These are phyloP conservation scores for Incumbomyces lentus DNA, from an alignment of 2,329 filamentous ascomycete genomes.

Conservation along the genomic window DNA sequence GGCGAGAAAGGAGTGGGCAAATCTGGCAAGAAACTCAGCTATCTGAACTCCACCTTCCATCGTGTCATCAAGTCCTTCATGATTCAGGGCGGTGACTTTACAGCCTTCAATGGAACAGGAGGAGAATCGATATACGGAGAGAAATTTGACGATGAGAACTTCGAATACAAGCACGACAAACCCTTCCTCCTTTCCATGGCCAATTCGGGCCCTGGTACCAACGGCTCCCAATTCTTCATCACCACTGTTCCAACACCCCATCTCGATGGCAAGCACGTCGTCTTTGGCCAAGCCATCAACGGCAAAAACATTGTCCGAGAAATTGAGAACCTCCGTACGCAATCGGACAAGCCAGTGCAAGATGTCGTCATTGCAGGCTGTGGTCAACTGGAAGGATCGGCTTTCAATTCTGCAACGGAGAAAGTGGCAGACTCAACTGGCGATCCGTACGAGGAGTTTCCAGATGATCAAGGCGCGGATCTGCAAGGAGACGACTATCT, in stretches of 20 bases:
- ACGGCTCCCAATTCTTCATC: constrained; percentile 96
- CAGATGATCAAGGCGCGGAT: constrained; percentile 62
- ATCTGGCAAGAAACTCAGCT: constrained; percentile 75
- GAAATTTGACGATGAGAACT: constrained; percentile 97
- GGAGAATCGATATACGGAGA: constrained; percentile 95
- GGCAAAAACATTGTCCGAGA: constrained; percentile 86
- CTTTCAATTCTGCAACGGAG: constrained; percentile 54
- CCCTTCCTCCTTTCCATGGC: constrained; percentile 96
- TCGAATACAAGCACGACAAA: constrained; percentile 79
- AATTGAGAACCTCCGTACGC: constrained; percentile 73
- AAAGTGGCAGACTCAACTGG: constrained; percentile 70
- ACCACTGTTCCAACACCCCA: constrained; percentile 93
- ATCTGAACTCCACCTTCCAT: constrained; percentile 89
- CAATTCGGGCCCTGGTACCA: constrained; percentile 92
- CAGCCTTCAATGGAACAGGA: constrained; percentile 83
- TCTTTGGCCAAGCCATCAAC: constrained; percentile 87
- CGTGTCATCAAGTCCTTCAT: constrained; percentile 98
- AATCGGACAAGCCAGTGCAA: constrained; percentile 67
- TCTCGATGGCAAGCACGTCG: constrained; percentile 91
- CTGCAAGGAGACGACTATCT: constrained; percentile 59
- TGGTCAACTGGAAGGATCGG: constrained; percentile 68
- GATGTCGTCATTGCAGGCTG: constrained; percentile 73
- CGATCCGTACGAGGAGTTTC: constrained; percentile 91
- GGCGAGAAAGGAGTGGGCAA: constrained; percentile 84
- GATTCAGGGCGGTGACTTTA: constrained; percentile 98